Evolutionary conservation across 441 rosid genomes (phyloP).

Genomic region (Erodium texanum): DNA sequence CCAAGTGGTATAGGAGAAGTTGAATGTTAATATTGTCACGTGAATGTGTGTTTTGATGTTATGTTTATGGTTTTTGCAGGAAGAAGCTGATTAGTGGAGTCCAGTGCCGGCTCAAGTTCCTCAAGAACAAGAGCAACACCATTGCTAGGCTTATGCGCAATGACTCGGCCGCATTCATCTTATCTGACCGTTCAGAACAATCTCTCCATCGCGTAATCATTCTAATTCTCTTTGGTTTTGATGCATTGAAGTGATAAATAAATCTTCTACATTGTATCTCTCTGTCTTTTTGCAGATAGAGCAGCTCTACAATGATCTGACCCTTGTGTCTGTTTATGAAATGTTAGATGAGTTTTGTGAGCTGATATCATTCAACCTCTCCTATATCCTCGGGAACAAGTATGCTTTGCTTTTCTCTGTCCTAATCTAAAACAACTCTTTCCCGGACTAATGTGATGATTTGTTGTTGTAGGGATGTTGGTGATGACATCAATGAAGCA

Average conservation of each 20-base stretch:
- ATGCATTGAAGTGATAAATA: no score
- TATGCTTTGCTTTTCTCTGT: constrained; percentile 10
- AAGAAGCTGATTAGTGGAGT: constrained; percentile 46
- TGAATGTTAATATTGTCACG: neutral
- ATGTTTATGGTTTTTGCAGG: constrained; percentile 26
- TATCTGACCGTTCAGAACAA: constrained; percentile 32
- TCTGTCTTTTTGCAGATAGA: constrained; percentile 37
- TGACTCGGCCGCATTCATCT: constrained; percentile 57
- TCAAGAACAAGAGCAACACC: constrained; percentile 47
- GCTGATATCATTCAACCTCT: constrained; percentile 31
- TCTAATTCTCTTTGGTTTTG: neutral
- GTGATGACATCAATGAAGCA: constrained; percentile 72
- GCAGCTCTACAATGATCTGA: constrained; percentile 51
- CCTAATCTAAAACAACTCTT: no score
- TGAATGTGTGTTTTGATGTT: neutral
- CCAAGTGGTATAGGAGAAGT: constrained; percentile 43
- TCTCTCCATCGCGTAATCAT: constrained; percentile 41
- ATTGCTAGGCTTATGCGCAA: constrained; percentile 46
- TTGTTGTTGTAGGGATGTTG: constrained; percentile 38
- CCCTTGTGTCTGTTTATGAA: constrained; percentile 37
- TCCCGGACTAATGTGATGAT: no score
- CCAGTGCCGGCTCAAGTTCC: constrained; percentile 46
- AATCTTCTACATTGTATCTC: no score
- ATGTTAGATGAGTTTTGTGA: constrained; percentile 54
- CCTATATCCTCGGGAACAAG: constrained; percentile 54